Base-by-base conservation (phyloP, 1,284 basidiomycete species). In the Fomes fomentarius region DNA sequence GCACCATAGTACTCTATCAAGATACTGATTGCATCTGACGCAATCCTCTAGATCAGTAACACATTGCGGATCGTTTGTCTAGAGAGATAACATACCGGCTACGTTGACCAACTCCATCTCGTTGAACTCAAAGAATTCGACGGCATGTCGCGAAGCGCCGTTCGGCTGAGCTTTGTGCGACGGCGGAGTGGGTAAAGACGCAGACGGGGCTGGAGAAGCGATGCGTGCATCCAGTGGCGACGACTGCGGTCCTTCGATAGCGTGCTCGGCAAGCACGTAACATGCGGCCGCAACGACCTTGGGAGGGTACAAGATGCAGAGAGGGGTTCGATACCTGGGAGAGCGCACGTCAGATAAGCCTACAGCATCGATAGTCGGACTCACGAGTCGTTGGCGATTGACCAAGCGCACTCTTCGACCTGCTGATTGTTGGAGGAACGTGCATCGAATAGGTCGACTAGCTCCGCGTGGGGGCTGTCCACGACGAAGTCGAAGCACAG, bases 401-500 rank as follows among this genome's bases (percentile, higher is more conserved):
- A 88, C 90, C 91, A 93, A 15, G 89, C 84, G 66, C 83, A 85
- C 64, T 91, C 87, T 66, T 88, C 83, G 25, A 89, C 69, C 17
- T 75, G 66, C 21, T 65, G 52, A 31, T 76, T 76, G 45, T 77
- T 74, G 58, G 79, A 76, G 19, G 33, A 25, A 37, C 78, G 72
- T 4, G 76, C 73, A 49, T 84, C 80, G 65, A 86, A 88, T 19
- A 87, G 74, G 63, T 85, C 85, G 39, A 85, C 83, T 37, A 95
- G 75, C 45, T 88, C 78, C 22, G 84, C 81, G 66, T 95, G 94
- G 19, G 94, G 92, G 62, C 87, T 93, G 56, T 86, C 84, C 19
- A 95, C 84, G 31, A 88, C 82, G 67, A 96, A 89, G 71, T 97
- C 95, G 68, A 97, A 97, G 74, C 94, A 96, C 4, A 97, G 77